Evolutionary conservation across 768 basidiomycete genomes (phyloP).

Genomic region (Termitomyces eurrhizus): DNA sequence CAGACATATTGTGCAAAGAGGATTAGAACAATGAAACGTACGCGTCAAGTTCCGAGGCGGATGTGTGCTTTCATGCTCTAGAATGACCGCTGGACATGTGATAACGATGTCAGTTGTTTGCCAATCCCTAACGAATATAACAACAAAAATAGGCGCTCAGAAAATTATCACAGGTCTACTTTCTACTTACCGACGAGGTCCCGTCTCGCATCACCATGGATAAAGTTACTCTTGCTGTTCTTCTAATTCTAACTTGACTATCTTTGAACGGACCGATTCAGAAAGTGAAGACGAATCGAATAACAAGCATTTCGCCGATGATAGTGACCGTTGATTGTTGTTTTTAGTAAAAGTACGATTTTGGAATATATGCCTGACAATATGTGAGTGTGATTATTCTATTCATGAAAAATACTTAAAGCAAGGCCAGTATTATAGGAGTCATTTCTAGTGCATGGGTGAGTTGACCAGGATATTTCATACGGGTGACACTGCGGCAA

Average conservation of each 20-base stretch:
- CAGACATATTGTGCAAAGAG: conserved; percentile 34
- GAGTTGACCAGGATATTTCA: neutral
- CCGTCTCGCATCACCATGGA: neutral
- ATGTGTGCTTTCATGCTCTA: neutral
- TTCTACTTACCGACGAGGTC: neutral
- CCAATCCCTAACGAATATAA: neutral
- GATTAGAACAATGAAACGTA: neutral
- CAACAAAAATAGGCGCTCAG: neutral
- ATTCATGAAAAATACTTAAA: neutral
- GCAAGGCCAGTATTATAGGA: neutral
- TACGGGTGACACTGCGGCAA: neutral
- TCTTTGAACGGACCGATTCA: no score
- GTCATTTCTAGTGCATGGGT: neutral
- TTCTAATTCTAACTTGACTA: neutral
- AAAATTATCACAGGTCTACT: neutral
- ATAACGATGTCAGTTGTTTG: conserved; percentile 4
- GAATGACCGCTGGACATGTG: neutral
- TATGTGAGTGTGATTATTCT: neutral
- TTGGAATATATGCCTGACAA: no score
- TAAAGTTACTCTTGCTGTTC: accelerated
- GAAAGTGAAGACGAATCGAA: no score
- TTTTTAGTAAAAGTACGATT: no score
- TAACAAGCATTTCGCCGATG: no score
- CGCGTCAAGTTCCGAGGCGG: conserved; percentile 6
- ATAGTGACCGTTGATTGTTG: no score